These are phyloP conservation scores for Boechera stricta DNA, from an alignment of 345 rosid species.

Conservation along the genomic window DNA sequence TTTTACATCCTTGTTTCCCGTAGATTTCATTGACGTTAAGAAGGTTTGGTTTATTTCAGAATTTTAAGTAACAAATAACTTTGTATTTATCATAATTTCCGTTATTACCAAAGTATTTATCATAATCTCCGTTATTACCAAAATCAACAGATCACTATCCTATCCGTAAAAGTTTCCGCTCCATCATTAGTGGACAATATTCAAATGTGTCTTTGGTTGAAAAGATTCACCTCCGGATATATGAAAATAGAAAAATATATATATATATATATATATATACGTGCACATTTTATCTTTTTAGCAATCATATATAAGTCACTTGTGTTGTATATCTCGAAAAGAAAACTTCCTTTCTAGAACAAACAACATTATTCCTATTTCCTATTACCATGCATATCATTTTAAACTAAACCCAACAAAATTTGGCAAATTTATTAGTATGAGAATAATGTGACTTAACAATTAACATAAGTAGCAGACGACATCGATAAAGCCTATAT, in stretches of 20 bases:
- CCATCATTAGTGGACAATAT: neutral
- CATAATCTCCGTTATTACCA: neutral
- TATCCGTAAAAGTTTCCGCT: neutral
- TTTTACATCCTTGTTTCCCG: no score
- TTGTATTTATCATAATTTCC: neutral
- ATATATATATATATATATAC: neutral
- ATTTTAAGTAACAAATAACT: neutral
- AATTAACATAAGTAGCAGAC: slow-evolving; percentile 16
- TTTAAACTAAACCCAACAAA: neutral
- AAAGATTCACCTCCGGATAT: no score
- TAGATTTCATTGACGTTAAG: neutral
- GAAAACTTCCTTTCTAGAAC: neutral
- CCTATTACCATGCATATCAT: neutral
- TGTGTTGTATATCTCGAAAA: neutral
- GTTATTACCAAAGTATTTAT: no score
- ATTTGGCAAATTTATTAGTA: neutral
- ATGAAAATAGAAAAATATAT: neutral
- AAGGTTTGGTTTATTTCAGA: no score
- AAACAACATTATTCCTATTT: neutral
- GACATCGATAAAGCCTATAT: slow-evolving; percentile 11
- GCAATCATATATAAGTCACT: neutral
- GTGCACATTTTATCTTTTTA: slow-evolving; percentile 17
- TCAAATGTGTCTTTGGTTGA: neutral
- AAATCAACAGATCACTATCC: neutral
- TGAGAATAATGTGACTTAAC: slow-evolving; percentile 10